A percentile compares a stretch with the other conserved stretches of the same genome.
These are phyloP conservation scores for Lactarius akahatsu DNA, from an alignment of 768 basidiomycete genomes.

Conservation along the genomic window DNA sequence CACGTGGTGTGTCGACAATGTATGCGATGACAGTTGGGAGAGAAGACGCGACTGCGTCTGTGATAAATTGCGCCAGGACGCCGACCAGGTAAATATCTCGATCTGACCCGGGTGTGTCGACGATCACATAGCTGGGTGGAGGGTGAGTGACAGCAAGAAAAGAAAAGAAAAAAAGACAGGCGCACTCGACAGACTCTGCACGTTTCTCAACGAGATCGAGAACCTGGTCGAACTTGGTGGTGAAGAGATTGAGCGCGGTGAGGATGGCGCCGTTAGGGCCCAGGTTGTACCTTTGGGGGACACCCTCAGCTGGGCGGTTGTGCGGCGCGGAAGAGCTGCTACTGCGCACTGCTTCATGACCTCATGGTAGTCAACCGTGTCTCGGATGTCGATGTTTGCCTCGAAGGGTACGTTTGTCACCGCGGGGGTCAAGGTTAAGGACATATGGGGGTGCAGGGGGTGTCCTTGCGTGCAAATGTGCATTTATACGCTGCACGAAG, in stretches of 20 bases:
- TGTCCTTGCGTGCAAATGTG: constrained; percentile 73
- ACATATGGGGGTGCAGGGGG: constrained; percentile 83
- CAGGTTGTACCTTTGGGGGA: constrained; percentile 77
- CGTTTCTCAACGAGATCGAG: constrained; percentile 88
- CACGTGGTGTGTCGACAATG: constrained; percentile 95
- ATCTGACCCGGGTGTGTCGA: constrained; percentile 99
- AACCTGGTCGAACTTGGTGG: constrained; percentile 99
- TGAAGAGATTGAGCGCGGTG: constrained; percentile 95
- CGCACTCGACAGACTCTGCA: constrained; percentile 84
- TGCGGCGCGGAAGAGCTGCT: constrained; percentile 30
- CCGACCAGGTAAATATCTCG: constrained; percentile 99
- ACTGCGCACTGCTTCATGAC: constrained; percentile 98
- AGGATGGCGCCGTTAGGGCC: constrained; percentile 98
- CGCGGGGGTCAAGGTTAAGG: constrained; percentile 96
- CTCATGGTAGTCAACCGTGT: constrained; percentile 95
- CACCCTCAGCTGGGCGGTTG: constrained; percentile 15
- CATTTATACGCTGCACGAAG: constrained; percentile 92
- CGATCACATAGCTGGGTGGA: constrained; percentile 73
- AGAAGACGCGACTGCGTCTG: constrained; percentile 91
- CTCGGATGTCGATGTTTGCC: constrained; percentile 96
- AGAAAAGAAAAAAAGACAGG: constrained; percentile 12
- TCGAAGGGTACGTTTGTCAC: constrained; percentile 90
- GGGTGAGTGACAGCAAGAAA: background rate
- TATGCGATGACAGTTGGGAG: constrained; percentile 95
- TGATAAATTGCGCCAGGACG: constrained; percentile 98